phyloP scores from a whole-genome alignment of 768 basidiomycete species.

The Trametes cinnabarina region DNA sequence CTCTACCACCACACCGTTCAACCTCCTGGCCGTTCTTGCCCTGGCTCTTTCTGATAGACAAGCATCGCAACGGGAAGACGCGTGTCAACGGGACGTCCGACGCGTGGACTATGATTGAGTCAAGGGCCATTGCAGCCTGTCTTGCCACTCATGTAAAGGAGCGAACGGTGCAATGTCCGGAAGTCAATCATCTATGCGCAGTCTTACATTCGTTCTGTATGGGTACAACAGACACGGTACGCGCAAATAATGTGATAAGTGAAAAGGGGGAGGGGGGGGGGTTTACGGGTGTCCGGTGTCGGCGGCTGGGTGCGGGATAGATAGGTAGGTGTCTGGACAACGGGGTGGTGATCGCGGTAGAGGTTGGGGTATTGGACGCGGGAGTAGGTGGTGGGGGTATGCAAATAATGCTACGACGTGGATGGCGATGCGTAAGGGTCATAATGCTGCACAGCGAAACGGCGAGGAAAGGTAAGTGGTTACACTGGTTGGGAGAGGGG shows the following conservation, averaged over 20 bases:
- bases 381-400: slow-evolving; percentile 5
- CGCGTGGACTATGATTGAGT: too few relatives aligned
- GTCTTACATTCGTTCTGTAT: slow-evolving; percentile 13
- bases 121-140: too few relatives aligned
- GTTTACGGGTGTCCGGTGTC: not conserved
- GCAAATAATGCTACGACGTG: slow-evolving; percentile 20
- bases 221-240: slow-evolving; percentile 13
- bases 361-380: slow-evolving; percentile 9
- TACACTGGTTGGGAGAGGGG: slow-evolving; percentile 2
- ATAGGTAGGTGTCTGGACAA: not conserved
- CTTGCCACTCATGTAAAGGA: too few relatives aligned
- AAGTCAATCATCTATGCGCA: slow-evolving; percentile 18
- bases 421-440: slow-evolving; percentile 10
- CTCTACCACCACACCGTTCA: too few relatives aligned
- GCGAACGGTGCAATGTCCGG: not conserved
- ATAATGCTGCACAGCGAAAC: slow-evolving; percentile 7
- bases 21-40: too few relatives aligned
- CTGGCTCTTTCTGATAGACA: too few relatives aligned
- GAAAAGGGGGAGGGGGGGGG: slow-evolving; percentile 12
- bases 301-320: not conserved
- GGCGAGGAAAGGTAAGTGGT: slow-evolving; percentile 6
- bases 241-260: slow-evolving; percentile 24
- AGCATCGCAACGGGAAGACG: too few relatives aligned
- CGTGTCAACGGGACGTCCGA: too few relatives aligned
- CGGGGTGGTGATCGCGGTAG: not conserved